phyloP scores from a whole-genome alignment of 805 yeast genomes.

The Pichia manshurica region DNA sequence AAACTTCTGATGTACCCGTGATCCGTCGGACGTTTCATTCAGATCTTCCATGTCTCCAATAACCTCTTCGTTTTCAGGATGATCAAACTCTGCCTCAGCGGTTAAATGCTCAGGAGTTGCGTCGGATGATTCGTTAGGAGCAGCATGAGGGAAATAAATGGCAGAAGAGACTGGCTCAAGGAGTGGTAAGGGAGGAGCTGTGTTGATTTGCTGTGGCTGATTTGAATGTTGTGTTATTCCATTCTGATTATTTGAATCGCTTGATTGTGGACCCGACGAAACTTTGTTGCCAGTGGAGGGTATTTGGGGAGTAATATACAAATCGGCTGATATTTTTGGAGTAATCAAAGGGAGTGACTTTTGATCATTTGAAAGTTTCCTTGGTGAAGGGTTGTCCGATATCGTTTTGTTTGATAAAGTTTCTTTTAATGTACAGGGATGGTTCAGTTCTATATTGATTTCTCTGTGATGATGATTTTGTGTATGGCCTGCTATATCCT shows the following conservation, averaged over 20 bases:
- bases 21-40: not conserved
- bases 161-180: conserved; percentile 65
- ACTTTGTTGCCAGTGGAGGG: not conserved
- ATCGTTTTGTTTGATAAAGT: no score
- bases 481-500: no score
- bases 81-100: conserved; percentile 46
- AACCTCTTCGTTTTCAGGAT: conserved; percentile 14
- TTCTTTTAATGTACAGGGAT: conserved; percentile 6
- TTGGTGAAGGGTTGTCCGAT: not conserved
- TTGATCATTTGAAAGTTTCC: not conserved
- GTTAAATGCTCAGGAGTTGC: conserved; percentile 37
- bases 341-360: not conserved
- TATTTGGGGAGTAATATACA: not conserved
- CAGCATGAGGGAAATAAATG: conserved; percentile 64
- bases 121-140: conserved; percentile 26
- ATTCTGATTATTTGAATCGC: not conserved
- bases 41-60: not conserved
- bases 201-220: not conserved
- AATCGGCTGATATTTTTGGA: conserved; percentile 2
- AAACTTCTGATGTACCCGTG: not conserved
- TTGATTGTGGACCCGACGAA: not conserved
- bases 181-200: conserved; percentile 16
- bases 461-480: not conserved
- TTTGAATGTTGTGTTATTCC: not conserved
- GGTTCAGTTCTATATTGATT: conserved; percentile 1